Evolutionary conservation across 495 filamentous ascomycete genomes (phyloP).

Genomic region (Melanomma pulvis-pyrius): DNA sequence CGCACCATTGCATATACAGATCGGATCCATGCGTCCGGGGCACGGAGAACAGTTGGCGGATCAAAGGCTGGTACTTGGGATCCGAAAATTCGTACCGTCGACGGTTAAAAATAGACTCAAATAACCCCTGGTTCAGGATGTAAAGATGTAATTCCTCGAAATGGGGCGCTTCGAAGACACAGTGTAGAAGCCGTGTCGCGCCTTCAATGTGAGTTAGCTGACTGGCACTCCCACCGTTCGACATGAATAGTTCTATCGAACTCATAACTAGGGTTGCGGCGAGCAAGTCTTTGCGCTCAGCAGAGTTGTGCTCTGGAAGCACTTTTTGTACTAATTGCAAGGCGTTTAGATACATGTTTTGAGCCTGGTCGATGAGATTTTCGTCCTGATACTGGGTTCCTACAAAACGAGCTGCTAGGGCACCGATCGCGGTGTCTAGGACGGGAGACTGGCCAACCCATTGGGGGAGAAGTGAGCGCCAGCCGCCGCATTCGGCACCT

Average conservation of each 20-base stretch:
- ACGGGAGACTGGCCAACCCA: conserved; percentile 23
- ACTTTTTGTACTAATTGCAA: conserved; percentile 23
- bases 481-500: conserved; percentile 20
- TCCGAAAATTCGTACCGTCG: conserved; percentile 17
- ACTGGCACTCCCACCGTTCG: conserved; percentile 21
- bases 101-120: conserved; percentile 14
- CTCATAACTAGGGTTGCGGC: conserved; percentile 30
- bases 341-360: conserved; percentile 20
- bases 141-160: conserved; percentile 27
- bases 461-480: conserved; percentile 15
- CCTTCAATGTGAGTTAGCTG: conserved; percentile 29
- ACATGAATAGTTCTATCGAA: conserved; percentile 25
- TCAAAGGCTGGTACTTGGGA: not conserved
- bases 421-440: conserved; percentile 29
- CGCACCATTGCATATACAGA: conserved; percentile 29
- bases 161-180: not conserved
- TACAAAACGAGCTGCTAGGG: conserved; percentile 21
- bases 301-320: conserved; percentile 4
- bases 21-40: conserved; percentile 1
- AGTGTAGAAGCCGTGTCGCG: conserved; percentile 15
- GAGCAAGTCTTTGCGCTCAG: conserved; percentile 9
- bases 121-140: conserved; percentile 25
- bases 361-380: conserved; percentile 11
- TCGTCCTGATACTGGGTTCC: conserved; percentile 24
- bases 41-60: conserved; percentile 15